Base-by-base conservation (phyloP, 257 asterid species). In the Verbascum thapsus region DNA sequence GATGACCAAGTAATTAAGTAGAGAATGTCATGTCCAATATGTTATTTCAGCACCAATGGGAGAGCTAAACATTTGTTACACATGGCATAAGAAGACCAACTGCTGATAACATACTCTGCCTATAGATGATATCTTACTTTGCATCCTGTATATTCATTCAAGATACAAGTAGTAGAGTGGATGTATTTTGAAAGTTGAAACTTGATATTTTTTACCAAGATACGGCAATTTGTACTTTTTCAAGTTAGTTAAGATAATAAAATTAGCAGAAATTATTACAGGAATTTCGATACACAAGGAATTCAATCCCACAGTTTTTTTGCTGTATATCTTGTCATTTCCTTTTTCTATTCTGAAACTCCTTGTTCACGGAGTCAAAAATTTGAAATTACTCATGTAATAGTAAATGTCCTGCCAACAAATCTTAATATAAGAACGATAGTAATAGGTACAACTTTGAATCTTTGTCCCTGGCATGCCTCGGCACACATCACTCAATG, bases 61-160 rank as follows among this genome's bases (percentile, higher is more conserved):
- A 35, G 60, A 23, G 38, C 49, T n/a, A n/a, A n/a, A n/a, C n/a
- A n/a, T n/a, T n/a, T n/a, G 23, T 35, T 48, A 26, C 16, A 39
- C 13, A 50, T 19, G 34, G 35, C 56, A 58, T 19, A 45, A 61
- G 44, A 61, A 61, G 48, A 62, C 47, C 57, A 17, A 32, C 30
- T 34, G 42, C 3, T 35, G 35, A 32, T 37, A 62, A 55, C 12
- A 7, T n/a, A n/a, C 23, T 35, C 23, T 26, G 18, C 1, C n/a
- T 5, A 10, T n/a, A n/a, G n/a, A n/a, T n/a, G n/a, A n/a, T n/a
- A n/a, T n/a, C n/a, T n/a, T n/a, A n/a, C n/a, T n/a, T n/a, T n/a
- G n/a, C n/a, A n/a, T n/a, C n/a, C n/a, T n/a, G n/a, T n/a, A n/a
- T n/a, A n/a, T n/a, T n/a, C n/a, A n/a, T n/a, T n/a, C n/a, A n/a